These are phyloP conservation scores for Funneliformis mosseae DNA, from an alignment of 192 early-diverging fungal genomes.

Conservation along the genomic window DNA sequence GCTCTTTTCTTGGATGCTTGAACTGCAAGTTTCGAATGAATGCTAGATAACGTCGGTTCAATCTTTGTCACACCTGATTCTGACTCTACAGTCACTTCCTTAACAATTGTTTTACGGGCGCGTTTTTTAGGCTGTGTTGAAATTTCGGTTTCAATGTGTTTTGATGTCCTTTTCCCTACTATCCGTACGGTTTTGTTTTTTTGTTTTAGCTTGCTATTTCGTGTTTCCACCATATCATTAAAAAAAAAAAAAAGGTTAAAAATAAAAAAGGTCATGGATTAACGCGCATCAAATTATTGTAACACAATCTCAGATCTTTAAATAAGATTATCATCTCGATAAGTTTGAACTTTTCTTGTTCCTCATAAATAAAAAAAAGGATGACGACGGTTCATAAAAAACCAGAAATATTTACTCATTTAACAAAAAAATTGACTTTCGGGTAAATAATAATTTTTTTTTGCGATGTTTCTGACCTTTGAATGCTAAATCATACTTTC, in stretches of 20 bases:
- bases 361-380: neutral
- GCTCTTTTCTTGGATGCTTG: constrained; percentile 12
- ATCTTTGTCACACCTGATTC: neutral
- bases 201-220: neutral
- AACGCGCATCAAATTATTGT: too few species aligned
- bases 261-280: too few species aligned
- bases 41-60: neutral
- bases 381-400: neutral
- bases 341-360: neutral
- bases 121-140: neutral
- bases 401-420: neutral
- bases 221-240: constrained; percentile 4
- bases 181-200: neutral
- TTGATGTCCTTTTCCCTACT: neutral
- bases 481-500: too few species aligned
- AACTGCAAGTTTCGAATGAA: neutral
- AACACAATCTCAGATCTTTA: too few species aligned
- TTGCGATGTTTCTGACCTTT: neutral
- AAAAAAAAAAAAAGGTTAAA: too few species aligned
- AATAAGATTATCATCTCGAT: neutral
- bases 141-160: neutral
- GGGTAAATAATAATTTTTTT: neutral
- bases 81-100: neutral
- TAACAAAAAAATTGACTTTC: neutral
- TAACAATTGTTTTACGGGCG: neutral